A percentile compares a stretch with the other conserved stretches of the same genome.
Conservation (phyloP, 345 rosid genomes). For the Aquilaria malaccensis region DNA sequence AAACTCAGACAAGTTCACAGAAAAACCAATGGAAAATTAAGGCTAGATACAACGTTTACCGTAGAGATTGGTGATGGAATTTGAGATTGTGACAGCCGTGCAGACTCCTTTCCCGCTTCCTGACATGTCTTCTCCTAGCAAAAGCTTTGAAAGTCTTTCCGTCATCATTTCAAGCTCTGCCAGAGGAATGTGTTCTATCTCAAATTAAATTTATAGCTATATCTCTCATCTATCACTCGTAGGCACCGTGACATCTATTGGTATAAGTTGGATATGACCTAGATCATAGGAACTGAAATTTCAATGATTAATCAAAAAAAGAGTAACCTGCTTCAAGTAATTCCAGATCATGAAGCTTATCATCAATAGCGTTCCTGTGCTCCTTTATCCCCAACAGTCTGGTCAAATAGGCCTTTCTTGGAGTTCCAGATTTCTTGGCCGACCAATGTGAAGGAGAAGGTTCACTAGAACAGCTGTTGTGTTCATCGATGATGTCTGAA, state of each 20-base stretch:
- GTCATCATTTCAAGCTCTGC: conserved; percentile 82
- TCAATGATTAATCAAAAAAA: not conserved
- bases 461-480: conserved; percentile 46
- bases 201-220: not conserved
- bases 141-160: conserved; percentile 85
- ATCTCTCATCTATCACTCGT: not conserved
- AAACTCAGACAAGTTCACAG: no score
- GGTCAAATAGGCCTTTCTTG: conserved; percentile 16
- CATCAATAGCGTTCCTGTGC: conserved; percentile 18
- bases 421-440: conserved; percentile 23
- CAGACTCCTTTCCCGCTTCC: conserved; percentile 94
- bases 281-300: no score
- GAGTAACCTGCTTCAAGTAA: conserved; percentile 47
- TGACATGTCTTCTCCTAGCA: conserved; percentile 98
- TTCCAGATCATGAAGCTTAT: conserved; percentile 39
- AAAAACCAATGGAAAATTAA: not conserved
- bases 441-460: conserved; percentile 63
- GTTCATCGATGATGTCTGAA: conserved; percentile 52
- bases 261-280: no score
- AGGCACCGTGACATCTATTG: no score
- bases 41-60: conserved; percentile 31
- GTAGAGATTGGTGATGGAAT: conserved; percentile 87
- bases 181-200: not conserved
- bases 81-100: conserved; percentile 85
- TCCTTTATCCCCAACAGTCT: conserved; percentile 27